A percentile compares a stretch with the other conserved stretches of the same genome.
Conservation (phyloP, 169 alveolate genomes). For the Plasmodium berghei region DNA sequence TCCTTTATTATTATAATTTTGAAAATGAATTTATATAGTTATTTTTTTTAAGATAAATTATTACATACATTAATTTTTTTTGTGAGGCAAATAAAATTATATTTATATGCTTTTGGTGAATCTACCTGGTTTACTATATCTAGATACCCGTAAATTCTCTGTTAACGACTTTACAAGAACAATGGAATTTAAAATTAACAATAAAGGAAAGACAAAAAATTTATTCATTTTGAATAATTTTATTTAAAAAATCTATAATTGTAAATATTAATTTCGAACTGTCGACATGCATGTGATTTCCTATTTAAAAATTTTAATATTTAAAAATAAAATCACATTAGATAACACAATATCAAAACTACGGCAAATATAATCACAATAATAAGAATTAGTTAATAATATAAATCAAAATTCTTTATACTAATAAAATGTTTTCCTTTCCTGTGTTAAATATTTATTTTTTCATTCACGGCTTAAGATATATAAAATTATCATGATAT, state of each 20-base stretch:
- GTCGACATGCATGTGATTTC: background rate
- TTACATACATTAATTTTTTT: background rate
- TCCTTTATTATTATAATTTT: constrained; percentile 23
- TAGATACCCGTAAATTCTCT: constrained; percentile 65
- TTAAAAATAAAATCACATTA: background rate
- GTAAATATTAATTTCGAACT: background rate
- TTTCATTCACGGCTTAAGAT: background rate
- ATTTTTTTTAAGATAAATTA: constrained; percentile 14
- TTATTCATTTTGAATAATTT: constrained; percentile 37
- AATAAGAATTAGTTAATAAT: too few relatives aligned
- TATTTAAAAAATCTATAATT: constrained; percentile 16
- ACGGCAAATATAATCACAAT: too few relatives aligned
- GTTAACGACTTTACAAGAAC: constrained; percentile 32
- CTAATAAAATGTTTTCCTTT: background rate
- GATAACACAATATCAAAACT: background rate
- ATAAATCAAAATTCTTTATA: too few relatives aligned
- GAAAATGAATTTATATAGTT: constrained; percentile 12
- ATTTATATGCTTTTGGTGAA: too few relatives aligned
- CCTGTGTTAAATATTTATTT: background rate
- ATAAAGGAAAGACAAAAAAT: constrained; percentile 30
- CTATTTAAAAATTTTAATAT: background rate
- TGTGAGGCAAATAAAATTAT: background rate
- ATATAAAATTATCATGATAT: background rate
- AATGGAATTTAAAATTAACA: constrained; percentile 1
- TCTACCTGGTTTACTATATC: constrained; percentile 36